A percentile compares a stretch with the other conserved stretches of the same genome.
Evolutionary conservation across 441 rosid genomes (phyloP).

Genomic region (Corymbia citriodora): DNA sequence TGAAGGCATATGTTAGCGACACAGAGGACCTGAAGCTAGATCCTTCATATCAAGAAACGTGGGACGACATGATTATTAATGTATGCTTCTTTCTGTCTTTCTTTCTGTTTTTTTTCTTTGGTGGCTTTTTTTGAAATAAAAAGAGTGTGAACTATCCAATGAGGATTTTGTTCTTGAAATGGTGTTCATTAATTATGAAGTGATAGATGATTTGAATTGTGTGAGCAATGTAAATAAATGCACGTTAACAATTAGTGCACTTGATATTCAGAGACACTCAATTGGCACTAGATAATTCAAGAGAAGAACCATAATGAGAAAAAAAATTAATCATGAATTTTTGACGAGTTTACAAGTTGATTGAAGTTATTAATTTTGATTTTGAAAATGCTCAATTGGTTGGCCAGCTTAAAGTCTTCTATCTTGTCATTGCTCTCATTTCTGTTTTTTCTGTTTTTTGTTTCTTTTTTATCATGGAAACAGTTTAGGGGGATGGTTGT

Average conservation of each 20-base stretch:
- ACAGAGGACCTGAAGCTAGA: constrained; percentile 97
- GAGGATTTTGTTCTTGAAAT: background rate
- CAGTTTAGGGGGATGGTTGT: background rate
- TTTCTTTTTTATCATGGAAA: background rate
- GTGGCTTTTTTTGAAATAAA: background rate
- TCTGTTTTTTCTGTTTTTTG: background rate
- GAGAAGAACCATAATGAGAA: background rate
- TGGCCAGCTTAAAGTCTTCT: background rate
- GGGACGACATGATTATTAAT: constrained; percentile 99
- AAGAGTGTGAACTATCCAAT: background rate
- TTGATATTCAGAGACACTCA: background rate
- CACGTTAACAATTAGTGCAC: background rate
- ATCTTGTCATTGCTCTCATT: background rate
- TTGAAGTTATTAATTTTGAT: background rate
- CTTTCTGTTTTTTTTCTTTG: background rate
- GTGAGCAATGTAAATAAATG: background rate
- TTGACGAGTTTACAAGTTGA: background rate
- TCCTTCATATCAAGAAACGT: constrained; percentile 88
- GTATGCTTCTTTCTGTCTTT: constrained; percentile 36
- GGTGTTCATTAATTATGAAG: background rate
- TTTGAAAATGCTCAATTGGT: background rate
- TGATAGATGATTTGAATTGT: background rate
- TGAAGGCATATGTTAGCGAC: constrained; percentile 98
- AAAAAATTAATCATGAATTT: background rate
- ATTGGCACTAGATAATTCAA: background rate